phyloP scores from a whole-genome alignment of 2,329 filamentous ascomycete genomes.

The Alternaria tenuissima region DNA sequence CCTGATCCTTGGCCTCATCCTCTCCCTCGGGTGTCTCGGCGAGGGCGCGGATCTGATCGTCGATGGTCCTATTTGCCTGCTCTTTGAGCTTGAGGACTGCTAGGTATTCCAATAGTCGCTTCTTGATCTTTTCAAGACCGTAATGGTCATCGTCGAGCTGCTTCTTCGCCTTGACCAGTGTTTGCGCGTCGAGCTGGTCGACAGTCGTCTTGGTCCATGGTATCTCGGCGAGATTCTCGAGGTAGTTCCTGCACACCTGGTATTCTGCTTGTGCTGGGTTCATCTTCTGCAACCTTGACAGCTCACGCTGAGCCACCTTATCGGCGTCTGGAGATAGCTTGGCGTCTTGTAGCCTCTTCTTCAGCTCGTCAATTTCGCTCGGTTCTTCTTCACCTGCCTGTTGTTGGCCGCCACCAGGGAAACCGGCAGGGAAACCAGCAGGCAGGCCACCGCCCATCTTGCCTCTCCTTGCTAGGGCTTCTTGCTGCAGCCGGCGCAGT shows the following conservation, averaged over 20 bases:
- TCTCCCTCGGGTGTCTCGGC: constrained; percentile 53
- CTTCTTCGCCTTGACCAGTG: constrained; percentile 78
- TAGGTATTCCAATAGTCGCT: constrained; percentile 91
- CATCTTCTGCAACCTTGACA: constrained; percentile 92
- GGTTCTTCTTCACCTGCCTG: constrained; percentile 74
- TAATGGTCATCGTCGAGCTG: constrained; percentile 97
- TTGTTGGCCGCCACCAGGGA: constrained; percentile 54
- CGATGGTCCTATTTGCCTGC: constrained; percentile 82
- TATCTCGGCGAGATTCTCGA: constrained; percentile 93
- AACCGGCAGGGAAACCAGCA: constrained; percentile 52
- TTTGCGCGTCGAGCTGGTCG: constrained; percentile 83
- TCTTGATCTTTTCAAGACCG: constrained; percentile 96
- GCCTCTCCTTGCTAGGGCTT: constrained; percentile 49
- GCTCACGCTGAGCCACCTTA: constrained; percentile 89
- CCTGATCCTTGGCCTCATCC: constrained; percentile 50
- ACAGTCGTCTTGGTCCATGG: constrained; percentile 88
- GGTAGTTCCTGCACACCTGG: constrained; percentile 88
- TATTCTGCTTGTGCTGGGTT: constrained; percentile 96
- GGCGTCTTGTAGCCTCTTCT: constrained; percentile 84
- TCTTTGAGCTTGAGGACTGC: constrained; percentile 97
- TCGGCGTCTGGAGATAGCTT: constrained; percentile 82
- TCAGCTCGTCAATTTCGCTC: constrained; percentile 90
- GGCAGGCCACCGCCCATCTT: constrained; percentile 46
- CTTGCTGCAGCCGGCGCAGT: constrained; percentile 54
- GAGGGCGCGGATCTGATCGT: constrained; percentile 73